These are phyloP conservation scores for Pelargonium fulgidum DNA, from an alignment of 441 rosid genomes.

Conservation along the genomic window DNA sequence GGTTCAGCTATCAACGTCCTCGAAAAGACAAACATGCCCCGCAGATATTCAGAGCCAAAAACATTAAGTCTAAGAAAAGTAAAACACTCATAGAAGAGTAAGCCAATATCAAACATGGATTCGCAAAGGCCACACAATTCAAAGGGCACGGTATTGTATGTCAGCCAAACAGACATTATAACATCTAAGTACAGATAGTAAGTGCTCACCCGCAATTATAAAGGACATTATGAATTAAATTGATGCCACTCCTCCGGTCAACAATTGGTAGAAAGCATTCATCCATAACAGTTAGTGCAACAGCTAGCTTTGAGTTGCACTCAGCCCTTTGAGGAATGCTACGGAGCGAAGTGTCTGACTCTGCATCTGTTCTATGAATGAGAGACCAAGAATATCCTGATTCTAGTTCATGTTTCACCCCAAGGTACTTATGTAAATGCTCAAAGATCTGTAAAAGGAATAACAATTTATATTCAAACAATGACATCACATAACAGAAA, in stretches of 20 bases:
- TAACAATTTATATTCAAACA: conserved; percentile 18
- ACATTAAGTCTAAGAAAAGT: neutral
- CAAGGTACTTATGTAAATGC: conserved; percentile 70
- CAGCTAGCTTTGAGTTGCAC: conserved; percentile 89
- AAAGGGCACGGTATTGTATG: neutral
- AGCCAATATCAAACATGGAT: neutral
- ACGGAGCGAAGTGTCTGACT: conserved; percentile 36
- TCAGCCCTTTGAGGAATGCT: conserved; percentile 66
- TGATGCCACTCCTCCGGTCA: conserved; percentile 86
- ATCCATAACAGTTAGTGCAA: conserved; percentile 86
- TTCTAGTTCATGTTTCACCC: conserved; percentile 76
- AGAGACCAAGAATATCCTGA: conserved; percentile 93
- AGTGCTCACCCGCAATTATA: conserved; percentile 73
- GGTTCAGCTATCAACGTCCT: neutral
- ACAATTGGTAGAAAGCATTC: conserved; percentile 95
- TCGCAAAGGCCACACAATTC: neutral
- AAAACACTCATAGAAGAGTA: neutral
- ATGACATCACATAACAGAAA: neutral
- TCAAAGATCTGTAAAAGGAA: conserved; percentile 60
- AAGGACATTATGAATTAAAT: conserved; percentile 66
- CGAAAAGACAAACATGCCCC: neutral
- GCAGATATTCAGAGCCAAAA: neutral
- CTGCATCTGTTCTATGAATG: conserved; percentile 54
- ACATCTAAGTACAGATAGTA: neutral
- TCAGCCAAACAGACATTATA: neutral